A percentile compares a stretch with the other conserved stretches of the same genome.
These are phyloP conservation scores for Rasamsonia emersonii DNA, from an alignment of 2,329 filamentous ascomycete species.

Conservation along the genomic window DNA sequence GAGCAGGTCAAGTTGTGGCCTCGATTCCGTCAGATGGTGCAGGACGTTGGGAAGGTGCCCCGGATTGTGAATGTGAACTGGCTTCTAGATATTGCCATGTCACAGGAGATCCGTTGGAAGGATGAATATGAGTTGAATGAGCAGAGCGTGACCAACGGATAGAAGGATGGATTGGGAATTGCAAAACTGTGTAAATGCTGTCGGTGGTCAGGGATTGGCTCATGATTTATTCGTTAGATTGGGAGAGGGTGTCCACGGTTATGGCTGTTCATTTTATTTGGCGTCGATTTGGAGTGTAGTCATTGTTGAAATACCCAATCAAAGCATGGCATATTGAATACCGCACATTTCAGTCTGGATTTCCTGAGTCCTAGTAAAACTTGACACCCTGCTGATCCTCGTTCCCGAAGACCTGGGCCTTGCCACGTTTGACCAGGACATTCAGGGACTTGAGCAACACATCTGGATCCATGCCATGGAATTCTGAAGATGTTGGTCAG, in stretches of 20 bases:
- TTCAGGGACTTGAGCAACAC: slow-evolving; percentile 70
- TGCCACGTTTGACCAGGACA: slow-evolving; percentile 78
- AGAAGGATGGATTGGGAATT: neutral
- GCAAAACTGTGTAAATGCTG: slow-evolving; percentile 6
- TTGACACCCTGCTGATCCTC: slow-evolving; percentile 89
- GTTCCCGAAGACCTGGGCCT: slow-evolving; percentile 85
- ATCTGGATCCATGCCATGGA: slow-evolving; percentile 79
- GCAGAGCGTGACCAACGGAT: slow-evolving; percentile 16
- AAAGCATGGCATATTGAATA: too few species aligned
- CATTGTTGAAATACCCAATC: too few species aligned
- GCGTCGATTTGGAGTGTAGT: too few species aligned
- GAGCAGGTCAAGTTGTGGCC: slow-evolving; percentile 69
- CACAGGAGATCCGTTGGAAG: slow-evolving; percentile 65
- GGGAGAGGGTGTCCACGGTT: too few species aligned
- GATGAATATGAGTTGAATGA: slow-evolving; percentile 47
- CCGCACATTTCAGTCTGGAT: too few species aligned
- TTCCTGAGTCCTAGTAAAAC: too few species aligned
- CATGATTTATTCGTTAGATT: too few species aligned
- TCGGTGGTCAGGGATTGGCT: neutral
- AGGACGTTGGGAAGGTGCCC: slow-evolving; percentile 68
- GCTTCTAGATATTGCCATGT: slow-evolving; percentile 83
- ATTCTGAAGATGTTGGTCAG: slow-evolving; percentile 47
- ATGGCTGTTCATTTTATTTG: too few species aligned
- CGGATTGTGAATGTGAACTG: slow-evolving; percentile 79
- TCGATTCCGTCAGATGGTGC: slow-evolving; percentile 70